A percentile compares a stretch with the other conserved stretches of the same genome.
These are phyloP conservation scores for Trametes punicea DNA, from an alignment of 768 basidiomycete genomes.

Conservation along the genomic window DNA sequence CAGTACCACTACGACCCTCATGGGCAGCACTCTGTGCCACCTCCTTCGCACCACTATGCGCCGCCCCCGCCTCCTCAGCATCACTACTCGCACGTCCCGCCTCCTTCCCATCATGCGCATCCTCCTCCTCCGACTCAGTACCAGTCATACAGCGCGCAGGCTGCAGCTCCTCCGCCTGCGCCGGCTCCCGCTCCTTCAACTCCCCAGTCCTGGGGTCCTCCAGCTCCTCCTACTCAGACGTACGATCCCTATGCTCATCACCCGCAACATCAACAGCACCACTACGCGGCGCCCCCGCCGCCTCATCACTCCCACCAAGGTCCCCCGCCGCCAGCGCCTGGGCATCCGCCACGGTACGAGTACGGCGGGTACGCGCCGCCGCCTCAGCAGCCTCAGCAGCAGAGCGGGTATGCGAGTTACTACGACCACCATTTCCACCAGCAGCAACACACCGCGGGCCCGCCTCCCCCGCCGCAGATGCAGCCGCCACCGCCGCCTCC, in stretches of 20 bases:
- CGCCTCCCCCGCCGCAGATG: slow-evolving; percentile 27
- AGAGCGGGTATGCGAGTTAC: slow-evolving; percentile 16
- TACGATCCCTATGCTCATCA: slow-evolving; percentile 33
- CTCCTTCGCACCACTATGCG: slow-evolving; percentile 26
- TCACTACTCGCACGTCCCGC: slow-evolving; percentile 24
- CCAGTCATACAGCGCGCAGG: slow-evolving; percentile 16
- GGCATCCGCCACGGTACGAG: slow-evolving; percentile 20
- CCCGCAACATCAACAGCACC: slow-evolving; percentile 24
- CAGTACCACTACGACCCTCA: slow-evolving; percentile 27
- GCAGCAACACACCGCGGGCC: slow-evolving; percentile 23
- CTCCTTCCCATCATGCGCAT: slow-evolving; percentile 17
- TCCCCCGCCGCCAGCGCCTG: slow-evolving; percentile 22
- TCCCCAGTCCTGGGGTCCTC: slow-evolving; percentile 14
- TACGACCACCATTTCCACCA: slow-evolving; percentile 22
- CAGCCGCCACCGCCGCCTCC: slow-evolving; percentile 28
- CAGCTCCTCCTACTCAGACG: slow-evolving; percentile 4
- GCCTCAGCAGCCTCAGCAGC: slow-evolving; percentile 15
- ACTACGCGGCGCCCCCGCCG: slow-evolving; percentile 22
- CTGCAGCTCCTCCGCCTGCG: slow-evolving; percentile 7
- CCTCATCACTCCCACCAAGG: slow-evolving; percentile 22
- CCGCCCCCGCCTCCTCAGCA: slow-evolving; percentile 28
- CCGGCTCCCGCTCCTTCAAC: slow-evolving; percentile 21
- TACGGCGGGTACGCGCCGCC: slow-evolving; percentile 17
- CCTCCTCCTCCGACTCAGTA: slow-evolving; percentile 18
- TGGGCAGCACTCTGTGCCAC: slow-evolving; percentile 17